Conservation (phyloP, 371 early-diverging fungal genomes). For the Actinomortierella ambigua region DNA sequence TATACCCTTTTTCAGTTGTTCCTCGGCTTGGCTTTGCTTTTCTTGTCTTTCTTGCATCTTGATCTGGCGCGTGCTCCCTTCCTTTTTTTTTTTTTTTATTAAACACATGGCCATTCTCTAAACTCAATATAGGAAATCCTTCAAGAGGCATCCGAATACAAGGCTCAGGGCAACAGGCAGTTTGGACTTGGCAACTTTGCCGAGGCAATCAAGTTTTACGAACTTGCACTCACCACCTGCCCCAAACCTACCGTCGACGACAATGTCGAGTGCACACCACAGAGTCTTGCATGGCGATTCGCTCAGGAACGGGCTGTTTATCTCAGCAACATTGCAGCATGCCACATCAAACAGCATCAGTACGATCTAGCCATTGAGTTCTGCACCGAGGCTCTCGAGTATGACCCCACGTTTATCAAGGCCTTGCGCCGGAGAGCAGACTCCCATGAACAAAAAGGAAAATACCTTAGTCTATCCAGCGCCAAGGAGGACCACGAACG, state of each 20-base stretch:
- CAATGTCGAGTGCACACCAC: no score
- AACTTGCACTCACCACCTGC: conserved; percentile 63
- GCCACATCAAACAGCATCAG: conserved; percentile 64
- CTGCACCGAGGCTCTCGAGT: conserved; percentile 71
- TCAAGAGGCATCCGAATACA: conserved; percentile 56
- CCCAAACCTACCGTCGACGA: conserved; percentile 34
- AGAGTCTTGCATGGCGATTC: conserved; percentile 6
- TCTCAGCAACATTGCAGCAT: conserved; percentile 72
- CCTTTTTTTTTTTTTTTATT: no score
- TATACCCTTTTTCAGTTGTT: no score
- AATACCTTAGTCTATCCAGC: conserved; percentile 55
- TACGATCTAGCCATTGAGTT: conserved; percentile 60
- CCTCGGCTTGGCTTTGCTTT: no score
- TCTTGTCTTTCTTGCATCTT: no score
- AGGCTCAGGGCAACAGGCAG: conserved; percentile 54
- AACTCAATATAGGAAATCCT: conserved; percentile 37
- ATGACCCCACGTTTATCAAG: conserved; percentile 81
- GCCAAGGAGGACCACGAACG: conserved; percentile 62
- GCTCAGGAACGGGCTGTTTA: conserved; percentile 59
- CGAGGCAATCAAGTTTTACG: conserved; percentile 61
- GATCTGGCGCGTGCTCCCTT: no score
- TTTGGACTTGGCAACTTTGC: conserved; percentile 58
- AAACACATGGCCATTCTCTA: no score
- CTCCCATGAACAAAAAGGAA: conserved; percentile 69
- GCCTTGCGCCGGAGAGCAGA: conserved; percentile 87